phyloP scores from a whole-genome alignment of 148 eudicot species.

The Mesembryanthemum crystallinum region DNA sequence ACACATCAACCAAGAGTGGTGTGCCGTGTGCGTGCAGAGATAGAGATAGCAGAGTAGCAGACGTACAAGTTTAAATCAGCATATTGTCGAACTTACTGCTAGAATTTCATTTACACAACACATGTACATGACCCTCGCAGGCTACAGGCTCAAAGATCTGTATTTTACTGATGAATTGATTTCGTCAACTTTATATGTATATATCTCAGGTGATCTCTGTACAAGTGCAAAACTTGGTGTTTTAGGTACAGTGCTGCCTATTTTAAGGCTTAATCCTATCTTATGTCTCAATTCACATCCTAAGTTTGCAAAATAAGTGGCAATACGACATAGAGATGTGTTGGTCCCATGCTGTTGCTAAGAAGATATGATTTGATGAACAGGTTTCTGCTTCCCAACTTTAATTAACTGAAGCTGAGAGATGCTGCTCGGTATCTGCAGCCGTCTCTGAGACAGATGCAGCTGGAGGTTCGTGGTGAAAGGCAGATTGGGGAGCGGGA shows the following conservation, averaged over 20 bases:
- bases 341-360: background rate
- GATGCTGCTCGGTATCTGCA: background rate
- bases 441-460: background rate
- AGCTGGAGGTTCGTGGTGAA: background rate
- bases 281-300: constrained; percentile 3
- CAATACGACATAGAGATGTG: background rate
- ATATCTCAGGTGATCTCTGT: background rate
- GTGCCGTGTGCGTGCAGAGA: no score
- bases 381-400: background rate
- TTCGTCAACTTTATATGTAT: background rate
- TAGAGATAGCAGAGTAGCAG: no score
- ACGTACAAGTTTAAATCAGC: no score
- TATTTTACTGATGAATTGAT: no score
- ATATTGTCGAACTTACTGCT: no score
- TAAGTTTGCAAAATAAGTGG: background rate
- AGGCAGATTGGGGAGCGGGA: constrained; percentile 3
- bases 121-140: no score
- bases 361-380: background rate
- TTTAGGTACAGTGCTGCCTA: background rate
- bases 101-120: no score
- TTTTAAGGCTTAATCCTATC: background rate
- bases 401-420: background rate
- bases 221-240: background rate
- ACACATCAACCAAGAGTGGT: no score
- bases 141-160: no score